Conservation (phyloP, 2,329 filamentous ascomycete genomes). For the Hypoxylon sp. region DNA sequence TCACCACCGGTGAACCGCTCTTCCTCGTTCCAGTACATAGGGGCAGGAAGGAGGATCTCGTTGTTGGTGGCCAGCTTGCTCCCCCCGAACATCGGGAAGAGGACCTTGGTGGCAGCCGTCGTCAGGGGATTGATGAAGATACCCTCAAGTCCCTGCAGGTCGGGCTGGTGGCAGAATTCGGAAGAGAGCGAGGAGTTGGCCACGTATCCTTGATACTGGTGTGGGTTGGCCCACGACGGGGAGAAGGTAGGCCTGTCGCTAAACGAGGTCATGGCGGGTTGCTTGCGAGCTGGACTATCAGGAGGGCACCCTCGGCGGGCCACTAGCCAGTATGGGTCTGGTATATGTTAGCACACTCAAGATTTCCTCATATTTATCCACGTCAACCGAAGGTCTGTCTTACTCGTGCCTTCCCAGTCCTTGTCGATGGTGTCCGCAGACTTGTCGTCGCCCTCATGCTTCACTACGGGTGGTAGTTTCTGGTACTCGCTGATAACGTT, state of each 20-base stretch:
- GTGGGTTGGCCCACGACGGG: constrained; percentile 54
- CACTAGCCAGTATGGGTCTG: constrained; percentile 65
- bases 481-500: constrained; percentile 56
- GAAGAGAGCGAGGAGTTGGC: constrained; percentile 67
- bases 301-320: constrained; percentile 68
- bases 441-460: constrained; percentile 50
- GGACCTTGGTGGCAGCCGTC: constrained; percentile 61
- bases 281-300: constrained; percentile 64
- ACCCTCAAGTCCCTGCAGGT: constrained; percentile 68
- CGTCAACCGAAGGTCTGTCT: constrained; percentile 26
- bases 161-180: constrained; percentile 71
- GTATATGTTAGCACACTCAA: constrained; percentile 20
- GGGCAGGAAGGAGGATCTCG: constrained; percentile 73
- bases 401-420: constrained; percentile 61
- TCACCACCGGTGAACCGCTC: constrained; percentile 66
- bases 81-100: constrained; percentile 73
- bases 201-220: constrained; percentile 65
- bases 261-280: constrained; percentile 54
- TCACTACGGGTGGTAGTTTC: constrained; percentile 50
- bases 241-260: constrained; percentile 55
- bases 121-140: constrained; percentile 69
- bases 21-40: constrained; percentile 73
- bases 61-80: constrained; percentile 75
- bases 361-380: neutral
- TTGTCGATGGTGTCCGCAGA: constrained; percentile 50